phyloP scores from a whole-genome alignment of 164 flowering plant species.

The Litsea cubeba region DNA sequence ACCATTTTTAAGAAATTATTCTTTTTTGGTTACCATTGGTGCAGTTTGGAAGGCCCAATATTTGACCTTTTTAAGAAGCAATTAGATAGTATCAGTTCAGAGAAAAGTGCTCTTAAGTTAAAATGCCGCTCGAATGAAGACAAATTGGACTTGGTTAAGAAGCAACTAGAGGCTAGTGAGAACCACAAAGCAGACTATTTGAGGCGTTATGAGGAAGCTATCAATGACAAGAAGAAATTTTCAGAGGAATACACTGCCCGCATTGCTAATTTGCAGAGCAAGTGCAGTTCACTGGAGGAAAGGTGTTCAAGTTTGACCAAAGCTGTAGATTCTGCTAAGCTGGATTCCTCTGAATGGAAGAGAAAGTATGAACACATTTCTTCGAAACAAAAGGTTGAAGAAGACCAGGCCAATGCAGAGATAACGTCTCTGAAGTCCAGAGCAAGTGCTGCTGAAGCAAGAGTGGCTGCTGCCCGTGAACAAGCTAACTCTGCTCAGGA shows the following conservation, averaged over 20 bases:
- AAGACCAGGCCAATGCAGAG: slow-evolving; percentile 67
- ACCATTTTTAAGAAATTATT: not conserved
- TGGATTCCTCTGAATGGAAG: slow-evolving; percentile 80
- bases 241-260: slow-evolving; percentile 75
- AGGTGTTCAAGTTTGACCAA: slow-evolving; percentile 54
- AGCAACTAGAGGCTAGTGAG: slow-evolving; percentile 86
- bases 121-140: slow-evolving; percentile 85
- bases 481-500: slow-evolving; percentile 82
- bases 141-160: slow-evolving; percentile 56
- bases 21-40: slow-evolving; percentile 2
- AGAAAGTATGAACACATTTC: slow-evolving; percentile 69
- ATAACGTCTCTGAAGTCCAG: slow-evolving; percentile 64
- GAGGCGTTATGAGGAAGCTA: slow-evolving; percentile 88
- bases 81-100: slow-evolving; percentile 64
- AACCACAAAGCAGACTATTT: slow-evolving; percentile 72
- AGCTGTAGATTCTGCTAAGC: slow-evolving; percentile 50
- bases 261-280: slow-evolving; percentile 63
- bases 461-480: slow-evolving; percentile 88
- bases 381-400: slow-evolving; percentile 60
- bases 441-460: slow-evolving; percentile 83
- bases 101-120: slow-evolving; percentile 67
- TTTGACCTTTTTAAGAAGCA: slow-evolving; percentile 69
- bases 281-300: slow-evolving; percentile 72
- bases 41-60: slow-evolving; percentile 90
- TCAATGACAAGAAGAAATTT: slow-evolving; percentile 73